A percentile compares a stretch with the other conserved stretches of the same genome.
Conservation (phyloP, 371 early-diverging fungal species). For the Aphelidium insulamus region DNA sequence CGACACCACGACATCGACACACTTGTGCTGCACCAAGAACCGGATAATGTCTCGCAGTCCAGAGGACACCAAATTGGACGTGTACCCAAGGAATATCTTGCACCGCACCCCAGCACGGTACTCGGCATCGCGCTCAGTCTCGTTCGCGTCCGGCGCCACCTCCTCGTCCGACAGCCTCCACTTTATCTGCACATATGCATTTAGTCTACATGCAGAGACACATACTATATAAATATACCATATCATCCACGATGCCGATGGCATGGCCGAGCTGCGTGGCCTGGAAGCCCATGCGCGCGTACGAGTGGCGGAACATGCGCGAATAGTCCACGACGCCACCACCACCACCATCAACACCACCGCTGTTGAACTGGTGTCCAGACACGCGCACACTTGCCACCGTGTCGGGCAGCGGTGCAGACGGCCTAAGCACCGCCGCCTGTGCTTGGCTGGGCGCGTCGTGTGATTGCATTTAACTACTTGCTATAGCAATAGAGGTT, state of each 20-base stretch:
- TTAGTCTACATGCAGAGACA: neutral
- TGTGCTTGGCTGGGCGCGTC: no score
- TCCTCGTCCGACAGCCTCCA: constrained; percentile 80
- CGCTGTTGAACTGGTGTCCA: no score
- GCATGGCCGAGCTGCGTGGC: constrained; percentile 71
- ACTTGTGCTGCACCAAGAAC: constrained; percentile 66
- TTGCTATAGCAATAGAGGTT: no score
- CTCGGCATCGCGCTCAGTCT: constrained; percentile 37
- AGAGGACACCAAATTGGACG: constrained; percentile 92
- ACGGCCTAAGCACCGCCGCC: no score
- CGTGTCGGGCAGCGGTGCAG: no score
- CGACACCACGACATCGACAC: constrained; percentile 76
- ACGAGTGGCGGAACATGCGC: constrained; percentile 13
- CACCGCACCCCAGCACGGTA: constrained; percentile 45
- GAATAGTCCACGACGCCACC: no score
- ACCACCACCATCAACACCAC: no score
- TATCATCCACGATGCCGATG: constrained; percentile 63
- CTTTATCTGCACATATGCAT: constrained; percentile 18
- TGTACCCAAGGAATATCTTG: constrained; percentile 93
- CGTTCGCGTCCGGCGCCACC: constrained; percentile 29
- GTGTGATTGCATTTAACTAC: no score
- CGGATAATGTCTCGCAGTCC: constrained; percentile 90
- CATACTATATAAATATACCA: constrained; percentile 25
- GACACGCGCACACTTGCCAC: no score
- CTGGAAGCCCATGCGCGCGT: constrained; percentile 72